A percentile compares a stretch with the other conserved stretches of the same genome.
Evolutionary conservation across 441 rosid species (phyloP).

Genomic region (Kokia cookei): DNA sequence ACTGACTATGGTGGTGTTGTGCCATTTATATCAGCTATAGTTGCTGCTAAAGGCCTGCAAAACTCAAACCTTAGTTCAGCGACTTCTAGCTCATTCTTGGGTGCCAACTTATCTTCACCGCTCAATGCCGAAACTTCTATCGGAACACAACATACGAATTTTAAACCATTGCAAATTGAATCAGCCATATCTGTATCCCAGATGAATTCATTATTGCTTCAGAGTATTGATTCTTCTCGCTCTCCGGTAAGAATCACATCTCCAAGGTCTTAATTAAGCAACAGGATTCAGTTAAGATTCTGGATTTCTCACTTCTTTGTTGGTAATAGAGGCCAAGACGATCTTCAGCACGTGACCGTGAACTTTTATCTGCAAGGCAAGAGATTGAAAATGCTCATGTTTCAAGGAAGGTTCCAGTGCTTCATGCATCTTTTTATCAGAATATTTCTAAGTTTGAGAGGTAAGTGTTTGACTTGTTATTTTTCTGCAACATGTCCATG

Average conservation of each 20-base stretch:
- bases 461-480: conserved; percentile 11
- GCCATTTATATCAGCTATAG: conserved; percentile 9
- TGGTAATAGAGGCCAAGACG: conserved; percentile 44
- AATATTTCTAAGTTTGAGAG: conserved; percentile 66
- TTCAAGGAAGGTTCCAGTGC: conserved; percentile 24
- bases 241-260: conserved; percentile 37
- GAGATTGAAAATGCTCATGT: conserved; percentile 53
- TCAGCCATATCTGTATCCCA: conserved; percentile 38
- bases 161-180: conserved; percentile 1
- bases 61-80: conserved; percentile 15
- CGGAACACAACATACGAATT: conserved; percentile 4
- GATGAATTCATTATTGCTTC: conserved; percentile 52
- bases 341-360: conserved; percentile 54
- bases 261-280: conserved; percentile 6
- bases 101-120: conserved; percentile 17
- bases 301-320: conserved; percentile 9
- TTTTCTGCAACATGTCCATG: neutral
- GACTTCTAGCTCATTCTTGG: conserved; percentile 6
- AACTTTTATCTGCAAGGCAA: conserved; percentile 49
- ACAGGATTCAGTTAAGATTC: conserved; percentile 2
- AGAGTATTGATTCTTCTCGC: conserved; percentile 37
- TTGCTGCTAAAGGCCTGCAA: conserved; percentile 12
- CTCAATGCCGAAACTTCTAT: conserved; percentile 5
- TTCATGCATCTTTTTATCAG: conserved; percentile 46
- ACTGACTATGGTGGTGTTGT: conserved; percentile 4